Conservation (phyloP, 495 filamentous ascomycete species). For the Podospora bellae-mahoneyi region DNA sequence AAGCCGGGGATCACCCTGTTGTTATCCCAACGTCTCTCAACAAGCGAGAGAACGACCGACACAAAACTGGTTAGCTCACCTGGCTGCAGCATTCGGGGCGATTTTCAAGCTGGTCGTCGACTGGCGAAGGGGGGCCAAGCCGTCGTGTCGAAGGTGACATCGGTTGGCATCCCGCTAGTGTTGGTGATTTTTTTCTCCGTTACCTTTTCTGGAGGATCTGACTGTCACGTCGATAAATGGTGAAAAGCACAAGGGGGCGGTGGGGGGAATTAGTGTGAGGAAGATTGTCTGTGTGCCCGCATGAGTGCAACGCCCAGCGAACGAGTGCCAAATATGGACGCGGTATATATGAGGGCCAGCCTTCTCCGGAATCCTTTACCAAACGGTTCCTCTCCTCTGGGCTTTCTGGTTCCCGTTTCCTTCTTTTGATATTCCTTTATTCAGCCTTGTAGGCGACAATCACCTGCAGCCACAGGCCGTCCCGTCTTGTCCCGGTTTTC, state of each 20-base stretch:
- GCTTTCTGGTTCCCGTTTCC: neutral
- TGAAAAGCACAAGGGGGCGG: neutral
- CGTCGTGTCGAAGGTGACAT: neutral
- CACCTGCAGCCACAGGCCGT: neutral
- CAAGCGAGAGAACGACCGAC: neutral
- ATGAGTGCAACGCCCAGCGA: neutral
- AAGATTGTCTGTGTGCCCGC: neutral
- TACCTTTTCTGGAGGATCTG: neutral
- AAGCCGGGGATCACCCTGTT: conserved; percentile 4
- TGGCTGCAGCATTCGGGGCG: neutral
- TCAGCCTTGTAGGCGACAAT: neutral
- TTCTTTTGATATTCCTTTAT: neutral
- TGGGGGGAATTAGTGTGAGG: neutral
- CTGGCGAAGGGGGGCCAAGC: neutral
- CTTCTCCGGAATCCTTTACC: neutral
- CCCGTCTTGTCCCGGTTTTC: neutral
- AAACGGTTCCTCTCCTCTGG: neutral
- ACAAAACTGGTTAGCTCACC: neutral
- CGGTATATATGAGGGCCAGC: neutral
- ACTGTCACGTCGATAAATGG: neutral
- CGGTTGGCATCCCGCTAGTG: neutral
- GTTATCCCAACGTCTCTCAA: neutral
- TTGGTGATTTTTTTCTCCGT: conserved; percentile 1
- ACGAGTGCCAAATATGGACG: neutral
- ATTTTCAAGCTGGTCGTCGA: neutral